These are phyloP conservation scores for Carpediemonas membranifera DNA, from an alignment of 78 protist species.

Conservation along the genomic window DNA sequence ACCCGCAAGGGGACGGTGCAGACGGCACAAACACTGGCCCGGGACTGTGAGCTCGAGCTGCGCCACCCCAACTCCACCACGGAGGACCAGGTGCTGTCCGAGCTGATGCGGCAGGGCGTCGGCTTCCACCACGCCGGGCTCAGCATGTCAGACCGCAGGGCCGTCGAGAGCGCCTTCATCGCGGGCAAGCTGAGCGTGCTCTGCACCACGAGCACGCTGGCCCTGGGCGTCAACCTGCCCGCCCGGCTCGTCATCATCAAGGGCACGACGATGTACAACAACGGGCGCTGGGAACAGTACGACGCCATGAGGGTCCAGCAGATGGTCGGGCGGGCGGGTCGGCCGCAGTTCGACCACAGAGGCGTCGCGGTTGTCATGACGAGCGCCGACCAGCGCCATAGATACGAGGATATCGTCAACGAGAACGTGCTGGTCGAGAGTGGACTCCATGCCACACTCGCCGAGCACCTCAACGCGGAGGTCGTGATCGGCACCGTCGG, in stretches of 20 bases:
- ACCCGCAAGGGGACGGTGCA: conserved; percentile 21
- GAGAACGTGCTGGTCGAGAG: background rate
- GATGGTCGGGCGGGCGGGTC: conserved; percentile 45
- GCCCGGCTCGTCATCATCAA: conserved; percentile 44
- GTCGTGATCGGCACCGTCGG: conserved; percentile 21
- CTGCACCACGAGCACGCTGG: conserved; percentile 43
- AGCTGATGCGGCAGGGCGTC: conserved; percentile 10
- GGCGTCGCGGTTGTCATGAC: conserved; percentile 24
- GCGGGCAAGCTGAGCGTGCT: conserved; percentile 5
- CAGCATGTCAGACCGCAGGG: background rate
- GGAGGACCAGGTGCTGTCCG: background rate
- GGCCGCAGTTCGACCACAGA: conserved; percentile 20
- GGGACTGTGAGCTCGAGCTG: background rate
- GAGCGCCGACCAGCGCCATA: background rate
- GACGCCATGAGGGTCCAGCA: too few relatives aligned
- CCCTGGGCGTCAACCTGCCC: conserved; percentile 54
- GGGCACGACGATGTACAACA: conserved; percentile 18
- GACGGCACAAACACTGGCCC: conserved; percentile 7
- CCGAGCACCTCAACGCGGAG: conserved; percentile 54
- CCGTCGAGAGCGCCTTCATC: conserved; percentile 23
- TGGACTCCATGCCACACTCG: background rate
- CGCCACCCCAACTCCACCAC: background rate
- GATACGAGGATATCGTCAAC: background rate
- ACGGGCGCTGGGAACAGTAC: too few relatives aligned
- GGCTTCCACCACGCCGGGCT: conserved; percentile 44